phyloP scores from a whole-genome alignment of 192 early-diverging fungal species.

The Spinellus fusiger region DNA sequence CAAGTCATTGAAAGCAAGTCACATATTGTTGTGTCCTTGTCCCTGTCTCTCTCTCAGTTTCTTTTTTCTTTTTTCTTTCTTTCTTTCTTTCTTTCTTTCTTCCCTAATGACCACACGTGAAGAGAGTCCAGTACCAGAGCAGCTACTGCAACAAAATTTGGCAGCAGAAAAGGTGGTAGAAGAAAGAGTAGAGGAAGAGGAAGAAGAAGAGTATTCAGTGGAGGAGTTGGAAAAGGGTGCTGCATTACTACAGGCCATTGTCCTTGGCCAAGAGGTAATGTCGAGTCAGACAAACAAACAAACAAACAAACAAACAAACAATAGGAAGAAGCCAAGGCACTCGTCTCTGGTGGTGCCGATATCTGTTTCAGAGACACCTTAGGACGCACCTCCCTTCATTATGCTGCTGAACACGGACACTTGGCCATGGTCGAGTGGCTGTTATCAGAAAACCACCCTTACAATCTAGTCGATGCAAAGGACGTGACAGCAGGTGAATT shows the following conservation, averaged over 20 bases:
- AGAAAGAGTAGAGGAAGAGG: slow-evolving; percentile 3
- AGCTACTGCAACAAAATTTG: not conserved
- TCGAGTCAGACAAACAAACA: not conserved
- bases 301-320: not conserved
- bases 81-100: too few species aligned
- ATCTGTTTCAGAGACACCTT: slow-evolving; percentile 47
- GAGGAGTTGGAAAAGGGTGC: slow-evolving; percentile 26
- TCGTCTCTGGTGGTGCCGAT: slow-evolving; percentile 47
- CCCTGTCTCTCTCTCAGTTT: too few species aligned
- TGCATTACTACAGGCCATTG: slow-evolving; percentile 18
- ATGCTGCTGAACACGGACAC: slow-evolving; percentile 63
- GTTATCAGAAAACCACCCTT: slow-evolving; percentile 66
- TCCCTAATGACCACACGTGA: too few species aligned
- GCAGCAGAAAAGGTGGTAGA: not conserved
- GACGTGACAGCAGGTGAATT: slow-evolving; percentile 80
- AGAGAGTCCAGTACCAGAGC: too few species aligned
- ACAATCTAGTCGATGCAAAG: slow-evolving; percentile 75
- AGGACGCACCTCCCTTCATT: slow-evolving; percentile 61
- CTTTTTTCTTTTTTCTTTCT: too few species aligned
- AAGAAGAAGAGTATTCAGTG: slow-evolving; percentile 19
- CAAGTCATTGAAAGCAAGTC: not conserved
- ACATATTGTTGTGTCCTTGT: too few species aligned
- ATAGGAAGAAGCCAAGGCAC: slow-evolving; percentile 37
- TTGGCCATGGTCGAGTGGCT: slow-evolving; percentile 54
- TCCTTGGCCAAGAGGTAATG: slow-evolving; percentile 19